phyloP scores from a whole-genome alignment of 257 asterid genomes.

The Primulina tabacum region DNA sequence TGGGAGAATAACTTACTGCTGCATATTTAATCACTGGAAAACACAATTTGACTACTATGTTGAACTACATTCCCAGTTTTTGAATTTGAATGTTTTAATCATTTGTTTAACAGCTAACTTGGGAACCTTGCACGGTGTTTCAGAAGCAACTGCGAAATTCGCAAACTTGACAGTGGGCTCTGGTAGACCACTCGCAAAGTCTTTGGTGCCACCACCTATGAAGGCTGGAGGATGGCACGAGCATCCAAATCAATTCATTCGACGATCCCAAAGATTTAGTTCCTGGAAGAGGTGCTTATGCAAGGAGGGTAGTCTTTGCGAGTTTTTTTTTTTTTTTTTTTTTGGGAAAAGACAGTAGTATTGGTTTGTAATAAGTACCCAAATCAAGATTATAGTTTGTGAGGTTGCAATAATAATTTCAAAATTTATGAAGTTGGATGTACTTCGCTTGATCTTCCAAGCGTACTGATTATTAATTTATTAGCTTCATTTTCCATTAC shows the following conservation, averaged over 20 bases:
- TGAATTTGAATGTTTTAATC: neutral
- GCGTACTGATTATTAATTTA: no score
- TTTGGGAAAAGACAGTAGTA: no score
- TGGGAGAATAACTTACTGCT: neutral
- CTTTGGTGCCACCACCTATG: conserved; percentile 54
- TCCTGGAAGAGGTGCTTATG: conserved; percentile 46
- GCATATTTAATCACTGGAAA: neutral
- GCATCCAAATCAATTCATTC: conserved; percentile 41
- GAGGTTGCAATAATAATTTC: neutral
- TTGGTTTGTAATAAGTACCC: neutral
- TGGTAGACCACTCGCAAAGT: conserved; percentile 39
- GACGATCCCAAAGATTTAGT: conserved; percentile 56
- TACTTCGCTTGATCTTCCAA: neutral
- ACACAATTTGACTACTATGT: neutral
- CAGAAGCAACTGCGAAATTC: conserved; percentile 51
- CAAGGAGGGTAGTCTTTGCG: conserved; percentile 53
- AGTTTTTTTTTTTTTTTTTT: no score
- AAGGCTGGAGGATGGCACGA: conserved; percentile 85
- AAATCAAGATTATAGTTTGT: neutral
- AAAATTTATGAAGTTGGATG: neutral
- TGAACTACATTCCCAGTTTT: neutral
- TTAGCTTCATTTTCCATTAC: no score
- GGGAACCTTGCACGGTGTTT: conserved; percentile 38
- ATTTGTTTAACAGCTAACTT: conserved; percentile 2
- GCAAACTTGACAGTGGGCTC: conserved; percentile 49